phyloP scores from a whole-genome alignment of 2,329 filamentous ascomycete species.

The Paraphoma sp. region DNA sequence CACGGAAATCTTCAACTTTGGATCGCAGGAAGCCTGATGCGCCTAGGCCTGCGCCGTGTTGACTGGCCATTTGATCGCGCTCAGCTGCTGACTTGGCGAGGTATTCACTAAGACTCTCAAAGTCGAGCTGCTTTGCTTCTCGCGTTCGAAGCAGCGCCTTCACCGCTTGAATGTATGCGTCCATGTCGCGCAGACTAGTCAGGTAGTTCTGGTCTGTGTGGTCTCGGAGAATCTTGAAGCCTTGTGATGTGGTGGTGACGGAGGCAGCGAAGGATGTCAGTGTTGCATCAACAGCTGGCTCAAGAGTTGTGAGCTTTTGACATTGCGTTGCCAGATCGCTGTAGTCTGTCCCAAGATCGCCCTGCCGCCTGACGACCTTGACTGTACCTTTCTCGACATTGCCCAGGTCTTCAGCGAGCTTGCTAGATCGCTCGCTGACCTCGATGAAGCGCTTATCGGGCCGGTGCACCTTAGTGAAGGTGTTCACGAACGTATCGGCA shows the following conservation, averaged over 20 bases:
- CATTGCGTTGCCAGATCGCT: slow-evolving; percentile 92
- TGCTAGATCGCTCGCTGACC: slow-evolving; percentile 89
- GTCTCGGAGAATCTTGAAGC: slow-evolving; percentile 82
- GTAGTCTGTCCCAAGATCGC: slow-evolving; percentile 87
- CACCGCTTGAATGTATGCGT: slow-evolving; percentile 86
- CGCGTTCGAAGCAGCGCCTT: slow-evolving; percentile 89
- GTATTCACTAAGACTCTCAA: slow-evolving; percentile 94
- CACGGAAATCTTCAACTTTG: slow-evolving; percentile 95
- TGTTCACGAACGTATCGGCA: slow-evolving; percentile 95
- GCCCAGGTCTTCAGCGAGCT: slow-evolving; percentile 86
- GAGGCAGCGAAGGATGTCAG: slow-evolving; percentile 86
- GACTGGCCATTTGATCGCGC: slow-evolving; percentile 77
- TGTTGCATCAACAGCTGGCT: slow-evolving; percentile 82
- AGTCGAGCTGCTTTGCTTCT: slow-evolving; percentile 97
- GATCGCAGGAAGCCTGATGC: slow-evolving; percentile 88
- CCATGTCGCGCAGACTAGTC: slow-evolving; percentile 91
- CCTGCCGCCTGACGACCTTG: slow-evolving; percentile 84
- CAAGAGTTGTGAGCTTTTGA: slow-evolving; percentile 87
- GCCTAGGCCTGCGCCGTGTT: slow-evolving; percentile 69
- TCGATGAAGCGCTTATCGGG: slow-evolving; percentile 94
- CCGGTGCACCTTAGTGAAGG: slow-evolving; percentile 95
- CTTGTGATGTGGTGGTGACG: slow-evolving; percentile 81
- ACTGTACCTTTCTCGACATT: slow-evolving; percentile 97
- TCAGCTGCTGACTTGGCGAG: slow-evolving; percentile 89
- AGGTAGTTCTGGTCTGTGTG: slow-evolving; percentile 96